Evolutionary conservation across 768 basidiomycete species (phyloP), one percentile per base, ranked within the genome.

Genomic region (Boletus pseudo-olivaceus): DNA sequence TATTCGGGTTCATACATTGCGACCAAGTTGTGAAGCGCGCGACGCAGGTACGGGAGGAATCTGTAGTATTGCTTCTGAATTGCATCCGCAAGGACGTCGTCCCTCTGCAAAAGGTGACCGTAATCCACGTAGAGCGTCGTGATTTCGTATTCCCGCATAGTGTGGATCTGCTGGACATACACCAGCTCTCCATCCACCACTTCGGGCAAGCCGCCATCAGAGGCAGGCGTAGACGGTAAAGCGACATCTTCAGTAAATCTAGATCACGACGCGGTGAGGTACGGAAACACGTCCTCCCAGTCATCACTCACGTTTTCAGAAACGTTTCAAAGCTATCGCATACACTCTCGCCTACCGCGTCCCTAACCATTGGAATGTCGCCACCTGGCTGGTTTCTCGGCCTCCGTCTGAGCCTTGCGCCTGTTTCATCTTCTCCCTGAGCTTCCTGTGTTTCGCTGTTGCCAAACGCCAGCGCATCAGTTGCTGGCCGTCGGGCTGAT

Each of bases 91-190:
- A 98, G 87, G 6, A 94, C 87, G 58, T 97, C 94, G 68, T 98
- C 95, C 50, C 85, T 82, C 67, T 88, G 84, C 27, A 97, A 81
- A 34, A 98, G 79, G 68, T 99, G 94, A 10, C 84, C 82, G 56
- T 88, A 98, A 75, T 98, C 95, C 72, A 99, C 88, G 67, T 98
- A 99, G 67, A 99, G 87, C 0, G 96, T 98, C 9, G 93, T 92
- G 49, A 97, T 79, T 67, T 94, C 89, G 68, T 90, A 94, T 68
- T 95, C 91, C 58, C 90, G 87, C 93, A 99, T 93, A 38, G 85
- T 89, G 69, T 90, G 88, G 65, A 99, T 90, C 73, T 98, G 96
- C 54, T 94, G 88, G 64, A 98, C 76, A 68, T 98, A 98, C 54
- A 90, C 79, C 47, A 85, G 75, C 68, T 88, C 83, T 56, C 82